phyloP scores from a whole-genome alignment of 2,329 filamentous ascomycete species.

The Immersiporthe knoxdaviesiana region DNA sequence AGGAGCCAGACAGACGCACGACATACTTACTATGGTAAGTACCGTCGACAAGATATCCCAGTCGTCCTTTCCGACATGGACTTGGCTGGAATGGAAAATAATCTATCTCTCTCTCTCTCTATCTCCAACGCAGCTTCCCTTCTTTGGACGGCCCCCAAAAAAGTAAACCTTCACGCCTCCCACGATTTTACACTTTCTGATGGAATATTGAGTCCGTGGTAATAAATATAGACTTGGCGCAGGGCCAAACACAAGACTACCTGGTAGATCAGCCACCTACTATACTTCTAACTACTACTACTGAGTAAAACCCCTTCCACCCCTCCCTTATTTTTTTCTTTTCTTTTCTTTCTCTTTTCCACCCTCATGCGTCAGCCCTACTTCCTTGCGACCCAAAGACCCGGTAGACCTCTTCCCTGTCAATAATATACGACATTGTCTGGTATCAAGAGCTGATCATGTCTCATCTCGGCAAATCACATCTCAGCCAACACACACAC shows the following conservation, averaged over 20 bases:
- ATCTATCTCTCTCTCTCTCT: no score
- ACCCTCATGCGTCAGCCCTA: background rate
- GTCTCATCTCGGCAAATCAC: constrained; percentile 17
- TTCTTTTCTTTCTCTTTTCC: no score
- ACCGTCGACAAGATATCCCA: constrained; percentile 13
- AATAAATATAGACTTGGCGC: background rate
- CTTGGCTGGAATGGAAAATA: background rate
- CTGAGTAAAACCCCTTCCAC: background rate
- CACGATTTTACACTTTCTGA: no score
- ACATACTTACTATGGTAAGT: no score
- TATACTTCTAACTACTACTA: background rate
- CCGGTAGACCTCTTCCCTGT: constrained; percentile 21
- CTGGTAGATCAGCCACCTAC: background rate
- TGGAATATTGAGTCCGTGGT: background rate
- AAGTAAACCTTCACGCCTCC: no score
- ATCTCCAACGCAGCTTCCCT: no score
- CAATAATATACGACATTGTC: constrained; percentile 2
- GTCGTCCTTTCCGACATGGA: constrained; percentile 10
- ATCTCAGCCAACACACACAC: constrained; percentile 1
- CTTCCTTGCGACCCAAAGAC: constrained; percentile 7
- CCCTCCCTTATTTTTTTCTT: no score
- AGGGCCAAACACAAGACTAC: background rate
- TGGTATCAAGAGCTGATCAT: constrained; percentile 10
- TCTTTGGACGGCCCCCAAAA: no score
- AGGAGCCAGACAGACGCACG: constrained; percentile 18